Base-by-base conservation (phyloP, 1,284 basidiomycete genomes). In the Trichosporon coremiiforme region DNA sequence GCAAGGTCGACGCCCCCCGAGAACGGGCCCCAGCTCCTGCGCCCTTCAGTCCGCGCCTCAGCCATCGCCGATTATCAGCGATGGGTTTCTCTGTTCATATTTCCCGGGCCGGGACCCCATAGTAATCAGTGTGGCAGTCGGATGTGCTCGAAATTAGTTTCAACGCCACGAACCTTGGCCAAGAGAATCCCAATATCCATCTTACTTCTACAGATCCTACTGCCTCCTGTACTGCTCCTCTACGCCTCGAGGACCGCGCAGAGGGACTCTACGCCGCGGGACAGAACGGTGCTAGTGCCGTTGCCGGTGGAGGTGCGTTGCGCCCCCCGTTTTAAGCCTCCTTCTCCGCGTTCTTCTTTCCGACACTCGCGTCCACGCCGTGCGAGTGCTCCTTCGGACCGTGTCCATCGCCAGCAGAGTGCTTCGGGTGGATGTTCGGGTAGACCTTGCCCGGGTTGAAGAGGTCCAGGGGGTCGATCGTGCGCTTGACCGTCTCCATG, bases 361-460 rank as follows among this genome's bases (percentile, higher is more conserved):
- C 41, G 15, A 45, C 41, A 7, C 41, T 45, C 41, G 47, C 47
- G 20, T 53, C 47, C 7, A 60, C 57, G 57, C 57, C 57, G 31
- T 38, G 36, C 36, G 22, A 29, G 31, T 60, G 20, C 20, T 60
- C 29, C 17, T 33, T 33, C 57, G 29, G 29, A 12, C 3, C 31
- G 22, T 60, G 57, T 12, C 31, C 31, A 7, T 60, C 57, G 29
- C 57, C 63, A 6, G 35, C 20, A 4, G 41, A 25, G 22, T 68
- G 65, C 63, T 64, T 29, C 4, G 80, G 79, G 36, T 75, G 70
- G 73, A 82, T 82, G 73, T 82, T 74, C 2, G 80, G 80, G 70
- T 82, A 82, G 64, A 84, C 78, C 86, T 93, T 93, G 45, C 90
- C 90, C 1, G 92, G 92, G 79, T 94, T 94, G 83, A 94, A 86